A percentile compares a stretch with the other conserved stretches of the same genome.
Conservation (phyloP, 192 early-diverging fungal genomes). For the Backusella circina region DNA sequence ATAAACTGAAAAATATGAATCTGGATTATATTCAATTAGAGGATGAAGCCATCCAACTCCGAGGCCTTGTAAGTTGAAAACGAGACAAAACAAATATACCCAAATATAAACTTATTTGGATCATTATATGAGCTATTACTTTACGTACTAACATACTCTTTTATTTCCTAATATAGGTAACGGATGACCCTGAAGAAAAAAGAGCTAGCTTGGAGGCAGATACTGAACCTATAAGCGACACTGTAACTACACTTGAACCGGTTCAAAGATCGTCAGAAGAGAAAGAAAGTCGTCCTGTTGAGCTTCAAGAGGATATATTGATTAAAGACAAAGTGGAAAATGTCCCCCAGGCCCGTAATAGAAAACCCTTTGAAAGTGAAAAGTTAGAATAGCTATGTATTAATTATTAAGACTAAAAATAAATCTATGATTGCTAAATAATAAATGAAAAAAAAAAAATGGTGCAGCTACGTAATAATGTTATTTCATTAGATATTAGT, state of each 20-base stretch:
- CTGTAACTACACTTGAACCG: background rate
- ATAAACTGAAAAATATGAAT: constrained; percentile 44
- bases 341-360: background rate
- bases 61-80: constrained; percentile 8
- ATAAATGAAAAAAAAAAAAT: background rate
- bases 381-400: background rate
- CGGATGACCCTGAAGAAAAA: background rate
- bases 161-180: background rate
- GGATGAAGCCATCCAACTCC: constrained; percentile 26
- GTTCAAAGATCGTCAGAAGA: background rate
- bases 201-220: background rate
- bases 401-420: background rate
- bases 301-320: background rate
- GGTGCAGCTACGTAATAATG: background rate
- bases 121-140: background rate
- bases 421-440: background rate
- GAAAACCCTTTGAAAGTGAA: background rate
- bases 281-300: background rate
- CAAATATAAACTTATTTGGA: background rate
- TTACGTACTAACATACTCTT: background rate
- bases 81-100: background rate
- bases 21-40: constrained; percentile 42
- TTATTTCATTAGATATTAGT: background rate
- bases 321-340: background rate
- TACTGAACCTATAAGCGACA: constrained; percentile 1